Conservation (phyloP, 1,284 basidiomycete genomes). For the Amylostereum chailletii region DNA sequence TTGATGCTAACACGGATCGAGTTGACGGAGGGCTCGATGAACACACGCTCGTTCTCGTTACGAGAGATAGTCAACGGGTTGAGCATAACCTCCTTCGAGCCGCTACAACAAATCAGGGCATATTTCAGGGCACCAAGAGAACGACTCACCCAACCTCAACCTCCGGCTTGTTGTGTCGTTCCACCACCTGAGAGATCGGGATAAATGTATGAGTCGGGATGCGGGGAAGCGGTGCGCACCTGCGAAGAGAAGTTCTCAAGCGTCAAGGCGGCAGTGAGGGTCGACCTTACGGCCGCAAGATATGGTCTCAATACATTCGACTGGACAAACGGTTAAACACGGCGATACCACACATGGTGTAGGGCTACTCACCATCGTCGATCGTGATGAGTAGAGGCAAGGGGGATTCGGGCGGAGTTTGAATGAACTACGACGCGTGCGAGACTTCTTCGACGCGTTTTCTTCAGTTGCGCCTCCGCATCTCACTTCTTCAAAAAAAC, state of each 20-base stretch:
- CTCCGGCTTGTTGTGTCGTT: conserved; percentile 95
- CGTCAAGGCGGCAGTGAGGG: conserved; percentile 94
- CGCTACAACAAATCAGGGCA: conserved; percentile 33
- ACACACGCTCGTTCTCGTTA: conserved; percentile 93
- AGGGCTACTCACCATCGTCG: conserved; percentile 35
- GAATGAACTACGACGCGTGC: conserved; percentile 9
- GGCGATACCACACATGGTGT: conserved; percentile 2
- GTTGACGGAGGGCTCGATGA: conserved; percentile 96
- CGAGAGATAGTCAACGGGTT: conserved; percentile 91
- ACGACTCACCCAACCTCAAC: conserved; percentile 71
- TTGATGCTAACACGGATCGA: conserved; percentile 94
- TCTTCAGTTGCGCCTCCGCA: conserved; percentile 2
- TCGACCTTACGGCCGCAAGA: conserved; percentile 90
- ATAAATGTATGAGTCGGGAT: conserved; percentile 6
- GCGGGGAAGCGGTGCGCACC: conserved; percentile 32
- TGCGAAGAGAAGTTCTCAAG: conserved; percentile 97
- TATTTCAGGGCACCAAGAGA: not conserved
- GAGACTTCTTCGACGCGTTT: conserved; percentile 11
- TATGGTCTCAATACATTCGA: conserved; percentile 88
- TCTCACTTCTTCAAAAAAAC: not conserved
- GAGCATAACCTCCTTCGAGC: conserved; percentile 89
- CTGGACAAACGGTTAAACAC: conserved; percentile 25
- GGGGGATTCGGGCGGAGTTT: conserved; percentile 16
- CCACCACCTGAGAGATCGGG: conserved; percentile 61
- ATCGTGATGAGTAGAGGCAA: conserved; percentile 15